A percentile compares a stretch with the other conserved stretches of the same genome.
phyloP scores from a whole-genome alignment of 495 filamentous ascomycete genomes.

The Penicillium canariense region DNA sequence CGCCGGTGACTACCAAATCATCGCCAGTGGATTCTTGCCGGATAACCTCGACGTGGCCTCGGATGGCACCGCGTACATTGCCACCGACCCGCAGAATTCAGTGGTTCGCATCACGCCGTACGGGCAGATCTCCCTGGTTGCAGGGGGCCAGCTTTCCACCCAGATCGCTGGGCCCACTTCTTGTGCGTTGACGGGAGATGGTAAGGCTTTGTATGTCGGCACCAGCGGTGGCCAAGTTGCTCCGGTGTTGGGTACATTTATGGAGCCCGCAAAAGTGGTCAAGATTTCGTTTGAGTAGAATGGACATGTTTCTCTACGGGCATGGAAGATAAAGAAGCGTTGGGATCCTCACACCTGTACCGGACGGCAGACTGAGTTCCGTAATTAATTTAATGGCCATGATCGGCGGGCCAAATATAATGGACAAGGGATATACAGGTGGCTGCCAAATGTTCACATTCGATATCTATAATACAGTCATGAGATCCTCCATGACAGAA shows the following conservation, averaged over 20 bases:
- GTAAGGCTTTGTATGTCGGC: conserved; percentile 27
- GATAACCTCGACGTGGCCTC: conserved; percentile 35
- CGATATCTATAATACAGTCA: neutral
- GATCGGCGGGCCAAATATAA: neutral
- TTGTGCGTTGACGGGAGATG: conserved; percentile 22
- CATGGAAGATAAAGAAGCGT: no score
- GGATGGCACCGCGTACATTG: conserved; percentile 39
- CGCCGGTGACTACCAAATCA: conserved; percentile 27
- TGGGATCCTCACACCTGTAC: no score
- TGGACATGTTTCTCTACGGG: neutral
- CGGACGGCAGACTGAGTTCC: neutral
- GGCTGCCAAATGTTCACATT: neutral
- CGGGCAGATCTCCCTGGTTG: conserved; percentile 26
- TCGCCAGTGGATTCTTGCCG: conserved; percentile 28
- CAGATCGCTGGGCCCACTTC: conserved; percentile 29
- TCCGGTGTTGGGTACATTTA: conserved; percentile 27
- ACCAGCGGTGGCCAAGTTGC: conserved; percentile 30
- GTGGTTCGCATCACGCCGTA: conserved; percentile 25
- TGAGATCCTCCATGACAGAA: neutral
- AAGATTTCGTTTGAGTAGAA: conserved; percentile 17
- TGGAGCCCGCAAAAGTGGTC: conserved; percentile 33
- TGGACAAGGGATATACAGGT: neutral
- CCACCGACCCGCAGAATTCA: conserved; percentile 30
- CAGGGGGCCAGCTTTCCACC: conserved; percentile 27
- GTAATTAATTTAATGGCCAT: neutral